phyloP scores from a whole-genome alignment of 2,329 filamentous ascomycete species.

The Colletotrichum endophyticum region DNA sequence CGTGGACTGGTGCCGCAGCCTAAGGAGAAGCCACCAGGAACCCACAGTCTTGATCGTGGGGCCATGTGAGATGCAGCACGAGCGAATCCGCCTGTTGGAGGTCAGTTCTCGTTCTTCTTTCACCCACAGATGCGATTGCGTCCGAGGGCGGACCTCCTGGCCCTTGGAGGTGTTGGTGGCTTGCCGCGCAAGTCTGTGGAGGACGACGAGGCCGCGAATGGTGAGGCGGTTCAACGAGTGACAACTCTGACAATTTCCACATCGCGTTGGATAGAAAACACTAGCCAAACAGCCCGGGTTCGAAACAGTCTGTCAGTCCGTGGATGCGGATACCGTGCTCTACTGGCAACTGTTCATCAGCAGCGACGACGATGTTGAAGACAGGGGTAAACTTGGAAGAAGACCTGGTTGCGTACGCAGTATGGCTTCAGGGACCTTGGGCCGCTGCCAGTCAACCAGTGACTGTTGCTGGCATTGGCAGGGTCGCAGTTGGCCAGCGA shows the following conservation, averaged over 20 bases:
- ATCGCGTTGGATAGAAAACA: not conserved
- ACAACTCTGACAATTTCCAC: constrained; percentile 7
- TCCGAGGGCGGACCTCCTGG: not conserved
- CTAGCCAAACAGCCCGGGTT: not conserved
- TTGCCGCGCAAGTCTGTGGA: constrained; percentile 1
- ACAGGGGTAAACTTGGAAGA: not conserved
- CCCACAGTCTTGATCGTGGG: constrained; percentile 7
- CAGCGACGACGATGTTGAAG: not conserved
- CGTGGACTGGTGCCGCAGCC: not conserved
- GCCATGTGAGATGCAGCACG: constrained; percentile 7
- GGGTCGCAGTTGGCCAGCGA: not conserved
- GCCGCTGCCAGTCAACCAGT: not conserved
- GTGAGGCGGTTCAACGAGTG: constrained; percentile 3
- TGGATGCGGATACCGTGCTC: not conserved
- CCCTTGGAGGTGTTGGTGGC: constrained; percentile 2
- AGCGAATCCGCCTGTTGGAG: not conserved
- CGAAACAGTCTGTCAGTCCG: not conserved
- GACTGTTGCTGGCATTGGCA: not conserved
- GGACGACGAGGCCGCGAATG: not conserved
- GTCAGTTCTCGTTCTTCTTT: not conserved
- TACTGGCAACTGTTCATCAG: not conserved
- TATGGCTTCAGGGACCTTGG: not conserved
- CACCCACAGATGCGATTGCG: not conserved
- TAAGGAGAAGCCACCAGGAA: constrained; percentile 2
- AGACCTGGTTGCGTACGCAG: not conserved